Evolutionary conservation across 148 eudicot species (phyloP), one percentile per base, ranked within the genome.

Genomic region (Rhododendron ferrugineum): DNA sequence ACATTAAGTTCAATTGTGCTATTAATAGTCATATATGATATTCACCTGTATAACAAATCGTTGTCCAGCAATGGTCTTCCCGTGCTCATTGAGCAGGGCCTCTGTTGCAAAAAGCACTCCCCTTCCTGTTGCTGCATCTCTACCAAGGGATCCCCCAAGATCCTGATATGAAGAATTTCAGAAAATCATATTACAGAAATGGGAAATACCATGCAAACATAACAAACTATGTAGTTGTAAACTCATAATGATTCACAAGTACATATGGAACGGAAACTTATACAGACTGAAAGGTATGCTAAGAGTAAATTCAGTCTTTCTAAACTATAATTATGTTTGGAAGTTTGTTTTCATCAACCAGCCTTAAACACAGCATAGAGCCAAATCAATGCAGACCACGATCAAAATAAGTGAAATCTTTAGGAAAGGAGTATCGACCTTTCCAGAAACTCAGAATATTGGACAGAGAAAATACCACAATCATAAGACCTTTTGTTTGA

Each of bases 101-200:
- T 97, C 98, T 10, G 98, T 93, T 68, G 95, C 98, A 88, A 95
- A 95, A 49, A 97, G 92, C 46, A 93, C 99, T 58, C 99, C 99
- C 90, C 98, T 92, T 86, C 99, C 99, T 7, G 99, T 97, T 30
- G 99, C 98, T 22, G 99, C 98, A 88, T 97, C 99, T 89, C 99
- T 90, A 80, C 99, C 99, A 26, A 97, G 95, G 68, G 99, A 97
- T 89, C 99, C 99, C 86, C 99, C 99, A 60, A 97, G 98, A 91
- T 95, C 99, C 99, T 97, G 89, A 85, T 11, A 50, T 46, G 23
- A 84, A 75, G 22, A 75, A 79, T 46, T 74, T 37, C 10, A 68
- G 37, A 28, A 18, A 54, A 30, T 83, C 72, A 82, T 82, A 47
- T 28, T 37, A 37, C 15, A 20, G 36, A 50, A 52, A 37, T 22